A percentile compares a stretch with the other conserved stretches of the same genome.
Evolutionary conservation across 116 monocot genomes (phyloP).

Genomic region (Papilionanthe hybrid): DNA sequence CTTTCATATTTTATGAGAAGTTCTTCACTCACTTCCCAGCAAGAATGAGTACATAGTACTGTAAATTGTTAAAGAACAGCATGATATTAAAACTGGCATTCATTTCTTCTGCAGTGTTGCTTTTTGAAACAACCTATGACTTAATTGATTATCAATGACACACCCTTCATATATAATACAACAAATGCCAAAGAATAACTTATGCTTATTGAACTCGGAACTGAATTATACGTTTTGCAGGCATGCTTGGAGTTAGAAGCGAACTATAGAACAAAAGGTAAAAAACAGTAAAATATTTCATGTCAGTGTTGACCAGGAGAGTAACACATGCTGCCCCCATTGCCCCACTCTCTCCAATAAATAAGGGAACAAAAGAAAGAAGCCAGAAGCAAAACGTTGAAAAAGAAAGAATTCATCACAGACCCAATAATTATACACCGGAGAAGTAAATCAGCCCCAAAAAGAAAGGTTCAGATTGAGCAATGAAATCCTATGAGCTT

Average conservation of each 20-base stretch:
- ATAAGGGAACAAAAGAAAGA: slow-evolving; percentile 1
- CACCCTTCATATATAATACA: too few relatives aligned
- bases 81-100: too few relatives aligned
- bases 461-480: background rate
- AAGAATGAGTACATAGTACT: too few relatives aligned
- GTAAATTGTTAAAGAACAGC: too few relatives aligned
- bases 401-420: background rate
- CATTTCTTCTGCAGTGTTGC: too few relatives aligned
- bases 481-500: slow-evolving; percentile 13
- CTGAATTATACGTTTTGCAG: too few relatives aligned
- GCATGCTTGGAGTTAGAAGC: background rate
- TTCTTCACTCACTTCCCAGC: too few relatives aligned
- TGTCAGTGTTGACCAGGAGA: background rate
- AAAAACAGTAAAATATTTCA: background rate
- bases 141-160: too few relatives aligned
- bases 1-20: too few relatives aligned
- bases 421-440: slow-evolving; percentile 9
- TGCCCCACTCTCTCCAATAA: background rate
- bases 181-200: too few relatives aligned
- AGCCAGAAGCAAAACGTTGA: slow-evolving; percentile 1
- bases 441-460: background rate
- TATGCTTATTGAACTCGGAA: too few relatives aligned
- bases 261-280: background rate
- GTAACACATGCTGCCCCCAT: background rate
- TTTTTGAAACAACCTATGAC: too few relatives aligned